Evolutionary conservation across 768 basidiomycete genomes (phyloP), one percentile per base, ranked within the genome.

Genomic region (Mycena albidolilacea): DNA sequence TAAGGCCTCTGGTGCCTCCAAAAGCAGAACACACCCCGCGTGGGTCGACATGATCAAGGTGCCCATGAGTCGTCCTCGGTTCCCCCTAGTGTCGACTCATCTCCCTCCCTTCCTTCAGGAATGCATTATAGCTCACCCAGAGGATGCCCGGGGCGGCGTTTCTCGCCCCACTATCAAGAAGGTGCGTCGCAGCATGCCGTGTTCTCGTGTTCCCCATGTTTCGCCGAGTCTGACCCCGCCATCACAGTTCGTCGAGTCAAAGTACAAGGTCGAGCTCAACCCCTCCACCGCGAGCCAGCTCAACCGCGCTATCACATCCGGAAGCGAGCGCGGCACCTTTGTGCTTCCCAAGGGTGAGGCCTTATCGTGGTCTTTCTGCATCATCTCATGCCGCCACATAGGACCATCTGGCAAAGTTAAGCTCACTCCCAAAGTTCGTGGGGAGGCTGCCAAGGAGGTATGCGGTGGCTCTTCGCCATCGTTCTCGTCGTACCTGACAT

Each of bases 41-140:
- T 93, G 92, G 92, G 85, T 90, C 69, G 92, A 93, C 78, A 93
- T 93, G 92, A 93, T 93, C 83, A 93, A 92, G 87, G 92, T 93
- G 76, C 75, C 85, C 76, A 65, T 41, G 38, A 70, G 65, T 43
- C 39, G 30, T 44, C 52, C 66, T 71, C 76, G 14, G 52, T 83
- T 75, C 78, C 82, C 80, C 58, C 43, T 63, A 7, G 52, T 66
- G 60, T 55, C 52, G 65, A 62, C 46, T 11, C 21, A 21, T 41
- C 58, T 50, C 50, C 23, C 74, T 72, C 3, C 60, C 44, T 30
- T 60, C 57, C 65, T 57, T 19, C 74, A 88, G 86, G 94, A 95
- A 84, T 94, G 92, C 79, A 94, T 97, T 84, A 83, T 85, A 70
- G 88, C 88, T 41, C 87, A 92, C 81, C 90, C 90, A 48, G 92